Evolutionary conservation across 2,329 filamentous ascomycete species (phyloP).

Genomic region (Fusarium fracticaudum): DNA sequence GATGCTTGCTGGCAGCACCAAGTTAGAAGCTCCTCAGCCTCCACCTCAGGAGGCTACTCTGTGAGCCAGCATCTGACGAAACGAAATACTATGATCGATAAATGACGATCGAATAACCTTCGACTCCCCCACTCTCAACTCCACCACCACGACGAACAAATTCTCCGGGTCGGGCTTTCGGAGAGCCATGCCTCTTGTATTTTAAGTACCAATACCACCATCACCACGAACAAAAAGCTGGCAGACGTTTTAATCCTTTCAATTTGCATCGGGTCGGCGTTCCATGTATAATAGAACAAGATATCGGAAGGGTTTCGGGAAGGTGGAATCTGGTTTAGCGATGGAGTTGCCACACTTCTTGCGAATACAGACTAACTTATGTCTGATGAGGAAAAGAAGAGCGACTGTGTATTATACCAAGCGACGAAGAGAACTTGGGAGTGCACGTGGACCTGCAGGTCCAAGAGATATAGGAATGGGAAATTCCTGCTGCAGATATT

Average conservation of each 20-base stretch:
- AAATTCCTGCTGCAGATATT: constrained; percentile 17
- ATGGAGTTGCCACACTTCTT: constrained; percentile 36
- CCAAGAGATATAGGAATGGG: constrained; percentile 8
- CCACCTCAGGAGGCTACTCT: constrained; percentile 46
- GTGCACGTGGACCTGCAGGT: constrained; percentile 4
- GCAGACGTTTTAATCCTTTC: constrained; percentile 34
- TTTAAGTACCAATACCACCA: constrained; percentile 26
- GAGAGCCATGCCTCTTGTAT: constrained; percentile 30
- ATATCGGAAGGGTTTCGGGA: constrained; percentile 24
- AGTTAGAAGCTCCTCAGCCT: constrained; percentile 70
- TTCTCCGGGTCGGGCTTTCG: constrained; percentile 9
- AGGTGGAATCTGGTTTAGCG: constrained; percentile 39
- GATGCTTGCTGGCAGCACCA: constrained; percentile 91
- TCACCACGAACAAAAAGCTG: constrained; percentile 32
- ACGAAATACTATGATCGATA: constrained; percentile 20
- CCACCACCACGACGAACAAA: constrained; percentile 27
- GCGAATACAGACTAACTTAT: constrained; percentile 19
- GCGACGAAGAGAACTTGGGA: constrained; percentile 1
- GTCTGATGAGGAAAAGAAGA: constrained; percentile 30
- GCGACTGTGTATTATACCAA: constrained; percentile 30
- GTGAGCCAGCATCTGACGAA: constrained; percentile 29
- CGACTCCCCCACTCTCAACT: constrained; percentile 41
- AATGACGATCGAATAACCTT: constrained; percentile 18
- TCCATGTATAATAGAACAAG: constrained; percentile 47
- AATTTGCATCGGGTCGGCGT: constrained; percentile 48